phyloP scores from a whole-genome alignment of 1,139 yeast genomes.

The Suhomyces coccinellae region DNA sequence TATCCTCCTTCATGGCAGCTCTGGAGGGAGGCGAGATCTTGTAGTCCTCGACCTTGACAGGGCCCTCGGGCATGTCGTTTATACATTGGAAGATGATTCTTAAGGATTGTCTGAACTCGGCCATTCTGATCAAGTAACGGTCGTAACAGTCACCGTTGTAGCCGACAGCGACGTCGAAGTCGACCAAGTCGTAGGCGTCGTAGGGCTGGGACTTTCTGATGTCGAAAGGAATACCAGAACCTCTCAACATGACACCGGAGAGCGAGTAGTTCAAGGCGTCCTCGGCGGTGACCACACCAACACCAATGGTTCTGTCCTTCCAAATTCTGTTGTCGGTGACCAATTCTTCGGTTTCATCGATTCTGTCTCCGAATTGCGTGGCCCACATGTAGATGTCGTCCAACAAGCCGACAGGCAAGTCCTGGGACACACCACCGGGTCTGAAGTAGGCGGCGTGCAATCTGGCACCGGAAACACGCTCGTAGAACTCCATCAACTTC shows the following conservation, averaged over 20 bases:
- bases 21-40: conserved; percentile 85
- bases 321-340: conserved; percentile 90
- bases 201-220: conserved; percentile 86
- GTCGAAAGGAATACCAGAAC: conserved; percentile 87
- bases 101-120: conserved; percentile 87
- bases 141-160: conserved; percentile 89
- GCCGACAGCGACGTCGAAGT: conserved; percentile 86
- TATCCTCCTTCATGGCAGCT: conserved; percentile 81
- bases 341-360: conserved; percentile 88
- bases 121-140: conserved; percentile 85
- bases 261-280: conserved; percentile 82
- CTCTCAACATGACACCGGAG: conserved; percentile 89
- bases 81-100: conserved; percentile 89
- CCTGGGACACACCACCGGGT: conserved; percentile 93
- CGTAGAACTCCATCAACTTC: conserved; percentile 90
- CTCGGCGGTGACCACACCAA: conserved; percentile 81
- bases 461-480: conserved; percentile 89
- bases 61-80: conserved; percentile 91
- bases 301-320: conserved; percentile 83
- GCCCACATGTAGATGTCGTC: conserved; percentile 97
- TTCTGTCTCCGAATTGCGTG: conserved; percentile 90
- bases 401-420: conserved; percentile 79
- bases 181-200: conserved; percentile 85
- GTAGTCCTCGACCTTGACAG: conserved; percentile 88
- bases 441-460: conserved; percentile 85